Base-by-base conservation (phyloP, 1,139 yeast species). In the Pichia sp. region DNA sequence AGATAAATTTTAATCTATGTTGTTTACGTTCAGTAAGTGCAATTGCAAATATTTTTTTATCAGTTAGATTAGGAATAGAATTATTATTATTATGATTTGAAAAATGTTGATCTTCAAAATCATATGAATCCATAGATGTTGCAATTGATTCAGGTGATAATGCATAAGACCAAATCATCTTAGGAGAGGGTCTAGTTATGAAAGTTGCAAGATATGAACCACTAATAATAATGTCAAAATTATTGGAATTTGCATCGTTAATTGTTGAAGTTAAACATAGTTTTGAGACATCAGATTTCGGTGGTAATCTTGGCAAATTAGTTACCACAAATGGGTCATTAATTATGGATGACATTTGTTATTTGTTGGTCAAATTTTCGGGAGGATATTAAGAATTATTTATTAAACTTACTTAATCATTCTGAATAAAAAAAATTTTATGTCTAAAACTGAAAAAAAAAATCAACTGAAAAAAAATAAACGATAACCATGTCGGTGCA, bases 171-270 rank as follows among this genome's bases (percentile, higher is more conserved):
- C 92, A 84, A 37, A 79, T 67, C 55, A 86, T 67, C 57, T 79
- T 83, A 12, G 96, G 96, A 11, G 94, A 79, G 32, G 96, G 96
- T 55, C 78, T 79, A 43, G 86, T 73, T 30, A 84, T 69, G 59
- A 82, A 84, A 47, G 82, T 77, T 22, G 87, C 78, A 43, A 89
- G 71, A 45, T 84, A 79, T 38, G 94, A 83, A 48, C 86, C 87
- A 26, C 94, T 82, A 32, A 87, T 74, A 39, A 89, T 95, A 35
- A 87, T 64, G 56, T 80, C 79, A 46, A 63, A 57, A 23, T 50
- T 52, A 34, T 53, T 55, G 4, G 55, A 48, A 10, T 45, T 48
- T 30, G 62, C 43, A 29, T 59, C 54, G 24, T 48, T 36, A 23
- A 60, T 48, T 39, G 46, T 50, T 2, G 64, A 48, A 20, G 59